A percentile compares a stretch with the other conserved stretches of the same genome.
phyloP scores from a whole-genome alignment of 164 flowering plant species.

The Santalum album region DNA sequence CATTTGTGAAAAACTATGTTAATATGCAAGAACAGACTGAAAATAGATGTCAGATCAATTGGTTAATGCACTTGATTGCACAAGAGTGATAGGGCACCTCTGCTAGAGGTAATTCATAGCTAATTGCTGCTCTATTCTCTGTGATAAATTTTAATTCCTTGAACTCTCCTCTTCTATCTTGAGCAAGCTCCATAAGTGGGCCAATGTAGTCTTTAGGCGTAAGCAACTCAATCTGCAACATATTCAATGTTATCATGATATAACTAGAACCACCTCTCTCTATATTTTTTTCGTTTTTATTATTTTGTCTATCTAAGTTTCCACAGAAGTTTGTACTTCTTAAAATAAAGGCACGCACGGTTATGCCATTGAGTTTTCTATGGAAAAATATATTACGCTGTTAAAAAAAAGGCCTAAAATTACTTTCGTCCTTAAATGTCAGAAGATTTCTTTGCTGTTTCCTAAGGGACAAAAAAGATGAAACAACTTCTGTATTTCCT shows the following conservation, averaged over 20 bases:
- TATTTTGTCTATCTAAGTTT: no score
- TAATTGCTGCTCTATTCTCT: conserved; percentile 79
- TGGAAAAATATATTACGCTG: no score
- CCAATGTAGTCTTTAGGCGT: conserved; percentile 96
- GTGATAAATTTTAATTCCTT: conserved; percentile 85
- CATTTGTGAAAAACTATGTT: neutral
- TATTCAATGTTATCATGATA: neutral
- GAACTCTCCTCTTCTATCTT: conserved; percentile 88
- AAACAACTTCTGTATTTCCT: no score
- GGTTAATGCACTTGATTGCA: neutral
- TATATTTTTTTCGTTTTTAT: no score
- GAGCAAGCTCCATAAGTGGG: conserved; percentile 91
- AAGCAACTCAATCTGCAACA: conserved; percentile 81
- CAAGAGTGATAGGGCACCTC: conserved; percentile 42
- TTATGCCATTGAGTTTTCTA: no score
- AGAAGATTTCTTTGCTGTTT: no score
- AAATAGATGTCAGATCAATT: neutral
- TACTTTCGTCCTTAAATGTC: no score
- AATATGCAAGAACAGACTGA: conserved; percentile 4
- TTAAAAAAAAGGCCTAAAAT: no score
- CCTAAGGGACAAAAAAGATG: no score
- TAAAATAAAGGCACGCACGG: no score
- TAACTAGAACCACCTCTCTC: no score
- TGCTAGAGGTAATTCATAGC: conserved; percentile 81
- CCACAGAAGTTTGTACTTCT: no score